These are phyloP conservation scores for Helenozyma rhizophorensis DNA, from an alignment of 805 yeast species.

Conservation along the genomic window DNA sequence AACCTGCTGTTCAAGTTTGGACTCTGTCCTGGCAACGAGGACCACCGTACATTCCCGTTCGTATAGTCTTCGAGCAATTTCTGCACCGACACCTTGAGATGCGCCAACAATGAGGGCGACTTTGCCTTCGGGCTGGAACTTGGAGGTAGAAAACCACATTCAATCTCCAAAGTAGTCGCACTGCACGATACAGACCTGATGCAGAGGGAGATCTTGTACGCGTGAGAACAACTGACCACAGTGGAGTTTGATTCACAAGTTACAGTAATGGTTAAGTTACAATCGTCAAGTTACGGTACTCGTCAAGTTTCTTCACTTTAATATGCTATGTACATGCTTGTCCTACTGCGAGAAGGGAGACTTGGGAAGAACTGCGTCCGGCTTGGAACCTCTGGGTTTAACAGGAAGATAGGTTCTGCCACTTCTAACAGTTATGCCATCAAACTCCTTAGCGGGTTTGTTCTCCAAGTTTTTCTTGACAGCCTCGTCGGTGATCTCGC, in stretches of 20 bases:
- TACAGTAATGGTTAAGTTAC: no score
- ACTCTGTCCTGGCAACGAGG: constrained; percentile 71
- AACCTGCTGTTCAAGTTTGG: constrained; percentile 51
- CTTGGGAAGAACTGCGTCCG: constrained; percentile 21
- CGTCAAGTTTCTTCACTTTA: no score
- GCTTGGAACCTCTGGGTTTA: constrained; percentile 21
- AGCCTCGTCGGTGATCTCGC: constrained; percentile 19
- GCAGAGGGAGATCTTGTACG: no score
- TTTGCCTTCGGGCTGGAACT: constrained; percentile 41
- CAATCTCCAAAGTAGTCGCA: no score
- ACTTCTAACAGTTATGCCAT: no score
- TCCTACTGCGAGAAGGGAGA: constrained; percentile 26
- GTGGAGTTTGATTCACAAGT: no score
- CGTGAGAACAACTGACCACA: no score
- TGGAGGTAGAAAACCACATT: constrained; percentile 21
- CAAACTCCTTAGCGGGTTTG: constrained; percentile 26
- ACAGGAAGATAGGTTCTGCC: no score
- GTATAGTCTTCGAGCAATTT: constrained; percentile 59
- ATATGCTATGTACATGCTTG: constrained; percentile 11
- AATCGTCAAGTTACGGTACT: no score
- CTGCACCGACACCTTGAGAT: constrained; percentile 89
- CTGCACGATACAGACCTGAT: no score
- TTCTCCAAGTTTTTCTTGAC: constrained; percentile 28
- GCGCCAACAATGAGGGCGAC: constrained; percentile 84
- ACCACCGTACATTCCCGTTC: constrained; percentile 58